Percentiles rank a stretch among this genome's conserved stretches.
Evolutionary conservation across 441 rosid genomes (phyloP).

Genomic region (Brassica hybrid): DNA sequence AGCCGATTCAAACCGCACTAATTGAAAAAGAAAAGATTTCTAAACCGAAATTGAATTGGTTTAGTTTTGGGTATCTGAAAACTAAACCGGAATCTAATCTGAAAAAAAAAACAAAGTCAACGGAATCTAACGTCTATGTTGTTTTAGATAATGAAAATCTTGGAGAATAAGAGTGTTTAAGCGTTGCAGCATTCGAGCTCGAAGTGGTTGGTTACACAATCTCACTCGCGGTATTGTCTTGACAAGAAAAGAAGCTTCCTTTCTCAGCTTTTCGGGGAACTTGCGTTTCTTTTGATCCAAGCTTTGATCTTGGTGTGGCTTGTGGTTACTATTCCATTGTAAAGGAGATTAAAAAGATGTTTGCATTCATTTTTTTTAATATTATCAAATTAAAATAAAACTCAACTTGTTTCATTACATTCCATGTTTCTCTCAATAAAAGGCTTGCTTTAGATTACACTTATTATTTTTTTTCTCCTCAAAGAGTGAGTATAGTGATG

Average conservation of each 20-base stretch:
- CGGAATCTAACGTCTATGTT: too few species aligned
- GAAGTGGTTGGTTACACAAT: constrained; percentile 78
- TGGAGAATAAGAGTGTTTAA: constrained; percentile 69
- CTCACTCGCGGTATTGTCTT: constrained; percentile 69
- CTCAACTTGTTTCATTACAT: background rate
- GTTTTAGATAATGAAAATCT: constrained; percentile 66
- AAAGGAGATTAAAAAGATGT: background rate
- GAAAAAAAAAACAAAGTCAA: constrained; percentile 7
- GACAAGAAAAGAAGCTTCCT: constrained; percentile 61
- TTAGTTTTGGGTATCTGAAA: background rate
- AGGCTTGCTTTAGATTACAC: constrained; percentile 24
- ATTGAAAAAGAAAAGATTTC: background rate
- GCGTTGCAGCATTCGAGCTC: constrained; percentile 67
- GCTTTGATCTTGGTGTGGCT: background rate
- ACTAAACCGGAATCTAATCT: background rate
- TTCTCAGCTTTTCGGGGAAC: constrained; percentile 44
- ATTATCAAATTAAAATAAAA: background rate
- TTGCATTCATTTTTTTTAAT: background rate
- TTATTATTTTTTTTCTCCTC: constrained; percentile 3
- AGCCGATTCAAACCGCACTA: constrained; percentile 31
- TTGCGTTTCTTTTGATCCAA: too few species aligned
- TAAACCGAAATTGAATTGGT: constrained; percentile 24
- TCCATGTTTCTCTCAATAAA: background rate
- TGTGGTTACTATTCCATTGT: constrained; percentile 54
- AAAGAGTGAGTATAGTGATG: background rate